Evolutionary conservation across 495 filamentous ascomycete species (phyloP), one percentile per base, ranked within the genome.

Genomic region (Glonium stellatum): DNA sequence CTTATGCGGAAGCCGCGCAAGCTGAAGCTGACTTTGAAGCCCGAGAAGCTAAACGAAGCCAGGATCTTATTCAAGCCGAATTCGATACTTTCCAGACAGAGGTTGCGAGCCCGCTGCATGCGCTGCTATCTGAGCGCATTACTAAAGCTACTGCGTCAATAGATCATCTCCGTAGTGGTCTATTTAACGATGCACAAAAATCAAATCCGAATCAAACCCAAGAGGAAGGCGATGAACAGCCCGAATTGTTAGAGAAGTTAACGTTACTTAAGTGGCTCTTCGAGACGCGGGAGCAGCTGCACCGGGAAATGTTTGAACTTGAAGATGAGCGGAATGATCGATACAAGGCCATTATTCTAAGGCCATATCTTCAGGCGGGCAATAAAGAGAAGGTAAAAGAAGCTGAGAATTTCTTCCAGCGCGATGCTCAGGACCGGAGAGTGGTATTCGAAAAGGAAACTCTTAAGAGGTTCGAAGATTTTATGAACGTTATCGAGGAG

Each of bases 181-280:
- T 96, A 0, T 89, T 86, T 58, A 83, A 85, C 58, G 86, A 90
- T 62, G 87, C 85, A 0, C 87, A 84, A 62, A 77, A 82, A 35
- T 80, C 80, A 12, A 83, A 84, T 56, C 90, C 90, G 2, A 90
- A 93, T 64, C 80, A 87, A 57, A 86, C 89, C 0, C 92, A 96
- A 66, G 90, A 95, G 71, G 92, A 96, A 72, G 92, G 92, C 56
- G 92, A 97, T 66, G 92, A 96, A 70, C 87, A 92, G 69, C 91
- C 93, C 0, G 95, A 97, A 74, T 78, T 97, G 0, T 78, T 97
- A 1, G 93, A 98, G 73, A 93, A 93, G 62, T 79, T 98, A 4
- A 97, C 93, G 0, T 83, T 95, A 25, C 78, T 97, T 10, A 98
- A 98, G 68, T 98, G 93, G 93, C 86, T 97, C 27, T 97, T 96